phyloP scores from a whole-genome alignment of 2,329 filamentous ascomycete genomes.

The Tolypocladium sp. region DNA sequence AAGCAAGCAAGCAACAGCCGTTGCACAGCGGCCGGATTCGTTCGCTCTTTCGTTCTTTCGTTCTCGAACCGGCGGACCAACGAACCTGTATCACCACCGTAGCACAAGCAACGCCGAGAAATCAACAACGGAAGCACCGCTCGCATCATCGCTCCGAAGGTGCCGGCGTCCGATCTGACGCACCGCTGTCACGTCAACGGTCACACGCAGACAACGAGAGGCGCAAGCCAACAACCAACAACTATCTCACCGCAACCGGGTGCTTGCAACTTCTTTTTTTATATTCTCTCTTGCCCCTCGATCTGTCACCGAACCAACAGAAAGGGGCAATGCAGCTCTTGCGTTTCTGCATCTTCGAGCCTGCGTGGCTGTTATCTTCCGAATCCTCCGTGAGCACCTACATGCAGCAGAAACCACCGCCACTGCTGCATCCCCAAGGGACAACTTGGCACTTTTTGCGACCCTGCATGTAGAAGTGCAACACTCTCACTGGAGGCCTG shows the following conservation, averaged over 20 bases:
- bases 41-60: background rate
- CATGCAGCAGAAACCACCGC: background rate
- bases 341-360: background rate
- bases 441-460: background rate
- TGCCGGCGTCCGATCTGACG: background rate
- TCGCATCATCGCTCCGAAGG: background rate
- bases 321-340: background rate
- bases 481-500: background rate
- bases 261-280: background rate
- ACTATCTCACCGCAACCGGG: background rate
- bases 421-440: background rate
- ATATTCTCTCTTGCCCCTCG: background rate
- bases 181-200: background rate
- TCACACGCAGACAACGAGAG: background rate
- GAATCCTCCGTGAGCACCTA: background rate
- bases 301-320: background rate
- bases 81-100: background rate
- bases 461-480: background rate
- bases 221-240: background rate
- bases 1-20: background rate
- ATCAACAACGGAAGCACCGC: background rate
- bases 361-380: background rate
- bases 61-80: background rate
- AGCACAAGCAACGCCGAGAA: background rate
- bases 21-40: background rate